Percentiles rank a stretch among this genome's conserved stretches.
phyloP scores from a whole-genome alignment of 192 early-diverging fungal genomes.

The Jimgerdemannia lactiflua region DNA sequence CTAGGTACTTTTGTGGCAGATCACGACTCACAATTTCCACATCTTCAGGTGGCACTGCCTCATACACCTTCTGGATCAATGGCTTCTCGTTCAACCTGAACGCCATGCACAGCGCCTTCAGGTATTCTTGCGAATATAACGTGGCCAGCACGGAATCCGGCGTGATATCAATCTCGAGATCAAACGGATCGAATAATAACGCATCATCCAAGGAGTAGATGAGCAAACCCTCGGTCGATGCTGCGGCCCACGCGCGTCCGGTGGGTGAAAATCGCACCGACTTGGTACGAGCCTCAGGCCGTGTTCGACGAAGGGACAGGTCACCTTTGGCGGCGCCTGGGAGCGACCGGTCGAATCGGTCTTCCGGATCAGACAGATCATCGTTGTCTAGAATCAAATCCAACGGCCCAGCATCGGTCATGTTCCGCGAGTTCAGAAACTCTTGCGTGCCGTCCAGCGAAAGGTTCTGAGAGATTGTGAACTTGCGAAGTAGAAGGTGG shows the following conservation, averaged over 20 bases:
- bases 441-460: slow-evolving; percentile 92
- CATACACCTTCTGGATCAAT: slow-evolving; percentile 77
- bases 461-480: slow-evolving; percentile 89
- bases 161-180: slow-evolving; percentile 96
- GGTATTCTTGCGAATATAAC: slow-evolving; percentile 75
- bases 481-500: slow-evolving; percentile 78
- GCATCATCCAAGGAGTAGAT: slow-evolving; percentile 95
- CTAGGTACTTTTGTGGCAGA: slow-evolving; percentile 85
- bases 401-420: slow-evolving; percentile 92
- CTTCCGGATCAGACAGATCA: slow-evolving; percentile 82
- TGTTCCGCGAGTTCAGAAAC: slow-evolving; percentile 83
- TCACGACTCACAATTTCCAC: slow-evolving; percentile 75
- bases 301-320: slow-evolving; percentile 70
- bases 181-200: slow-evolving; percentile 95
- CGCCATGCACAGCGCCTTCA: slow-evolving; percentile 87
- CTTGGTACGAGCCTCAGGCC: slow-evolving; percentile 81
- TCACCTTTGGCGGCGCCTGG: slow-evolving; percentile 91
- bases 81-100: slow-evolving; percentile 89
- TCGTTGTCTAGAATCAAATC: slow-evolving; percentile 85
- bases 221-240: slow-evolving; percentile 92
- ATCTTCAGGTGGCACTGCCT: slow-evolving; percentile 73
- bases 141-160: slow-evolving; percentile 79
- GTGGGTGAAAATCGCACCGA: slow-evolving; percentile 92
- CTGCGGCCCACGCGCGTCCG: slow-evolving; percentile 92
- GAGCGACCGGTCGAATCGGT: slow-evolving; percentile 72